Evolutionary conservation across 257 asterid genomes (phyloP).

Genomic region (Penstemon newberryi): DNA sequence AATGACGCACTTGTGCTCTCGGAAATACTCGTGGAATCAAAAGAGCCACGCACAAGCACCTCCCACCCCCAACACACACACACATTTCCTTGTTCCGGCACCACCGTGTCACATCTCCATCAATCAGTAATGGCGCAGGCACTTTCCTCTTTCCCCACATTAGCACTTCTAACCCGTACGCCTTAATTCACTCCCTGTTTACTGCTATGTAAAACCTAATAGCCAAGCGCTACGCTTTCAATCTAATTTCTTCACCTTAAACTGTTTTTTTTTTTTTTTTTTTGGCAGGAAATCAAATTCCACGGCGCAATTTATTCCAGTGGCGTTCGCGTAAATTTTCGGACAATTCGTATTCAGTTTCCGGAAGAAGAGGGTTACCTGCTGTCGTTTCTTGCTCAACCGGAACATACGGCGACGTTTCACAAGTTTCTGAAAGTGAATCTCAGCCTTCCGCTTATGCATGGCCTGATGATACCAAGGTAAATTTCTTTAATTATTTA

Average conservation of each 20-base stretch:
- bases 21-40: no score
- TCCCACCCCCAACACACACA: no score
- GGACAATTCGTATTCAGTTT: slow-evolving; percentile 29
- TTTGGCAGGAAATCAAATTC: slow-evolving; percentile 40
- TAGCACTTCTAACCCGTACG: slow-evolving; percentile 31
- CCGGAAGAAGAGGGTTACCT: slow-evolving; percentile 29
- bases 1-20: no score
- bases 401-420: slow-evolving; percentile 33
- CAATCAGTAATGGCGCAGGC: slow-evolving; percentile 37
- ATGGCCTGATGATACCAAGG: slow-evolving; percentile 75
- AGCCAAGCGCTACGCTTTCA: background rate
- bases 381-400: slow-evolving; percentile 33
- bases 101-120: slow-evolving; percentile 9
- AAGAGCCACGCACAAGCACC: no score
- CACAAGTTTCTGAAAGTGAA: slow-evolving; percentile 37
- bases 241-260: slow-evolving; percentile 2
- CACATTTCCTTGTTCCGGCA: background rate
- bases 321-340: slow-evolving; percentile 22
- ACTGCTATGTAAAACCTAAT: background rate
- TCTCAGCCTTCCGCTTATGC: slow-evolving; percentile 38
- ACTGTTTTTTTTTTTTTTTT: slow-evolving; percentile 15
- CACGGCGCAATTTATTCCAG: slow-evolving; percentile 19
- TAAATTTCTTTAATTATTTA: background rate
- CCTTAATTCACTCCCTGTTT: slow-evolving; percentile 15
- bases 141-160: slow-evolving; percentile 32